phyloP scores from a whole-genome alignment of 2,329 filamentous ascomycete genomes.

The Alternaria incomplexa region DNA sequence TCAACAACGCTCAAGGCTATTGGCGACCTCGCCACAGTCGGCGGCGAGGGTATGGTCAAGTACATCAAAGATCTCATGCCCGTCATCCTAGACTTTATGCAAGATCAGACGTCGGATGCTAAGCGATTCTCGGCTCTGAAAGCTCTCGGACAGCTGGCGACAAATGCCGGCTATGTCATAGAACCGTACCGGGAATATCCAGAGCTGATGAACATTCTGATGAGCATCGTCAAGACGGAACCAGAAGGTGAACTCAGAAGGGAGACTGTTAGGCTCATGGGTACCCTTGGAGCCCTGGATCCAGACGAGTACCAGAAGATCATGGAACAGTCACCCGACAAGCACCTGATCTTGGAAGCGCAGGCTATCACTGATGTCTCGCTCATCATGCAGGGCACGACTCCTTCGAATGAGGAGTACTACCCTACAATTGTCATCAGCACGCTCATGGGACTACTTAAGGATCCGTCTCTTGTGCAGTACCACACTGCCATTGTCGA shows the following conservation, averaged over 20 bases:
- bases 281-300: constrained; percentile 91
- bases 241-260: constrained; percentile 84
- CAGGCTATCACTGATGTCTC: constrained; percentile 86
- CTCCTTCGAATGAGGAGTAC: constrained; percentile 96
- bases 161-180: constrained; percentile 97
- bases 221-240: constrained; percentile 93
- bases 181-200: constrained; percentile 95
- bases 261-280: constrained; percentile 95
- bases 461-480: constrained; percentile 85
- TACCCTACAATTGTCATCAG: constrained; percentile 98
- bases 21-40: constrained; percentile 90
- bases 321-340: constrained; percentile 84
- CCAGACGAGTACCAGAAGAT: constrained; percentile 97
- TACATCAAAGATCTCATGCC: constrained; percentile 95
- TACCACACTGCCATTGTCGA: constrained; percentile 95
- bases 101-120: constrained; percentile 87
- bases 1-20: constrained; percentile 95
- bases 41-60: constrained; percentile 88
- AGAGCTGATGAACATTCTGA: constrained; percentile 87
- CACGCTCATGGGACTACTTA: constrained; percentile 87
- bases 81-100: constrained; percentile 89
- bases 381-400: constrained; percentile 96
- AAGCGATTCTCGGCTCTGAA: constrained; percentile 92
- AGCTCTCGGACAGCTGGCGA: constrained; percentile 89
- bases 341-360: constrained; percentile 72